Percentiles rank a stretch among this genome's conserved stretches.
Conservation (phyloP, 2,329 filamentous ascomycete genomes). For the Tricladium varicosporioides region DNA sequence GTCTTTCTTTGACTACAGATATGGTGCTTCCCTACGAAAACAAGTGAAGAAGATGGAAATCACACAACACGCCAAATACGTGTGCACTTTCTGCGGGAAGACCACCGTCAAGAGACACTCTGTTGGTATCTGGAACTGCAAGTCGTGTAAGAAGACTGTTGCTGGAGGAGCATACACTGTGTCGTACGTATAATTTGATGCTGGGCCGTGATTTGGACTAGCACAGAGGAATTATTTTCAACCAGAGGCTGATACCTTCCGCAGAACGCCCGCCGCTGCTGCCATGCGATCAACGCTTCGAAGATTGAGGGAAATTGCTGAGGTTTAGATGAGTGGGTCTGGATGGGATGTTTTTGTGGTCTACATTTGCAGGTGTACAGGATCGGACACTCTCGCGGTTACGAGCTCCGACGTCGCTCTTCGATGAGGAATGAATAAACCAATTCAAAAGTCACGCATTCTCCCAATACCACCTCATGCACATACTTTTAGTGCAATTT, state of each 20-base stretch:
- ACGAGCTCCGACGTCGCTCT: slow-evolving; percentile 33
- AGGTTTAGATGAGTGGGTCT: slow-evolving; percentile 65
- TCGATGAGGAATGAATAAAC: slow-evolving; percentile 33
- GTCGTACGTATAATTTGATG: slow-evolving; percentile 67
- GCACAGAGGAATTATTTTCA: neutral
- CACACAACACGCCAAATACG: slow-evolving; percentile 95
- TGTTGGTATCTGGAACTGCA: slow-evolving; percentile 97
- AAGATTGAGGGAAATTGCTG: slow-evolving; percentile 94
- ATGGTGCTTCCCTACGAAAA: slow-evolving; percentile 99
- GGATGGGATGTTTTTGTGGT: slow-evolving; percentile 26
- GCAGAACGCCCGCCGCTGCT: slow-evolving; percentile 85
- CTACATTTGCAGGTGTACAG: slow-evolving; percentile 36
- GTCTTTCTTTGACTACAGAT: slow-evolving; percentile 52
- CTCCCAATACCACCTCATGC: slow-evolving; percentile 13
- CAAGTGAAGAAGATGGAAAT: slow-evolving; percentile 99
- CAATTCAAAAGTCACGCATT: slow-evolving; percentile 27
- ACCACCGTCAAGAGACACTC: slow-evolving; percentile 86
- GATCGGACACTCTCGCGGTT: slow-evolving; percentile 30
- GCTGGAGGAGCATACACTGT: slow-evolving; percentile 94
- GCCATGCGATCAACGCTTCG: slow-evolving; percentile 95
- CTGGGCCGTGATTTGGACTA: neutral
- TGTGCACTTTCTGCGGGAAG: slow-evolving; percentile 99
- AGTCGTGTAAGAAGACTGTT: slow-evolving; percentile 88
- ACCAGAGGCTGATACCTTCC: neutral
- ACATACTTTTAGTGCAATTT: neutral